Evolutionary conservation across 2,329 filamentous ascomycete species (phyloP), one percentile per base, ranked within the genome.

Genomic region (Trichoderma sp.): DNA sequence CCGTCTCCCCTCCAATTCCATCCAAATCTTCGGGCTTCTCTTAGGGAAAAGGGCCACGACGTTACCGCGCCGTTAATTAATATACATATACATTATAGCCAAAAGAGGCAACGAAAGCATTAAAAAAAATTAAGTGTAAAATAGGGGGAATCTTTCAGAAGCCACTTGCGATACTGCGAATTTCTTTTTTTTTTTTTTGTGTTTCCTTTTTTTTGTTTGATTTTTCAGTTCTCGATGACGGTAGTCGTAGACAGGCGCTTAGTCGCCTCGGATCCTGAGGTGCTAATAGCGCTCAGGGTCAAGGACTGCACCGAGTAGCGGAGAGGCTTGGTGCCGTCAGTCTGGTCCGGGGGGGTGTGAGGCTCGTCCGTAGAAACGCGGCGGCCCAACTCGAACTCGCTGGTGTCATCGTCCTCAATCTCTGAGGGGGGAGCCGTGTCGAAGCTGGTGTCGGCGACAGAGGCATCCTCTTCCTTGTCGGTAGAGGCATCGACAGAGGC

Each of bases 261-360:
- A 0, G 73, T 67, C 22, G 58, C 67, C 52, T 64, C 67, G 2
- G 70, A 59, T 13, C 59, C 64, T 6, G 67, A 64, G 39, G 29
- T 65, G 67, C 67, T 56, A 37, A 68, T 54, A 19, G 53, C 72
- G 68, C 52, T 75, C 72, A 48, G 73, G 70, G 17, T 70, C 71
- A 45, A 70, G 48, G 75, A 75, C 19, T 76, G 73, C 3, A 73
- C 54, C 0, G 76, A 76, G 59, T 71, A 71, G 59, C 75, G 72
- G 7, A 74, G 61, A 56, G 72, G 73, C 27, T 68, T 70, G 22
- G 70, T 69, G 25, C 72, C 72, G 10, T 75, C 76, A 4, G 69
- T 76, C 56, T 76, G 76, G 53, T 74, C 73, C 5, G 76, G 76
- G 15, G 76, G 76, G 13, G 76, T 78, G 52, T 73, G 75, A 27